Percentiles rank a stretch among this genome's conserved stretches.
phyloP scores from a whole-genome alignment of 306 rosid species.

The Mimosa pudica region DNA sequence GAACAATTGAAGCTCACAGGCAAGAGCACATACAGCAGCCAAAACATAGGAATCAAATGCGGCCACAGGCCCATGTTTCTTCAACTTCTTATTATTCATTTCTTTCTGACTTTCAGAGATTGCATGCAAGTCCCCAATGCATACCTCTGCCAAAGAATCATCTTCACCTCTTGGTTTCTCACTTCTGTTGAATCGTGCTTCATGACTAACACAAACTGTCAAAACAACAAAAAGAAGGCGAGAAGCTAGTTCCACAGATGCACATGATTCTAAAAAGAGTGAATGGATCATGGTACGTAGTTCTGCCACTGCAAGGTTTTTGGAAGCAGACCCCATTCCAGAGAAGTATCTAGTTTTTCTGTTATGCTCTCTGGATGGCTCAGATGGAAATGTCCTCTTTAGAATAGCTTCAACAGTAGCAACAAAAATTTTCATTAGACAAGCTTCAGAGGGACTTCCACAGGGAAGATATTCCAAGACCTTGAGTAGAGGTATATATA shows the following conservation, averaged over 20 bases:
- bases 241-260: slow-evolving; percentile 90
- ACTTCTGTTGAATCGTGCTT: slow-evolving; percentile 78
- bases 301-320: slow-evolving; percentile 96
- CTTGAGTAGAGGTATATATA: slow-evolving; percentile 92
- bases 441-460: slow-evolving; percentile 98
- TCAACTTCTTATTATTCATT: slow-evolving; percentile 54
- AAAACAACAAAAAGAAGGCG: slow-evolving; percentile 91
- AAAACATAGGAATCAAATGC: slow-evolving; percentile 97
- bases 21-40: slow-evolving; percentile 95
- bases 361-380: slow-evolving; percentile 68
- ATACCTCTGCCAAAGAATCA: slow-evolving; percentile 52
- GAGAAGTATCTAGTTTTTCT: slow-evolving; percentile 74
- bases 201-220: slow-evolving; percentile 95
- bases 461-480: slow-evolving; percentile 98
- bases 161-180: slow-evolving; percentile 78
- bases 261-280: slow-evolving; percentile 95
- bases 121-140: slow-evolving; percentile 51
- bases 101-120: slow-evolving; percentile 57
- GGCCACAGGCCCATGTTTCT: slow-evolving; percentile 89
- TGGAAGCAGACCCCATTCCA: slow-evolving; percentile 76
- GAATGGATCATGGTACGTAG: slow-evolving; percentile 98
- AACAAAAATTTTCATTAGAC: slow-evolving; percentile 96
- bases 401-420: slow-evolving; percentile 95
- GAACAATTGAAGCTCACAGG: slow-evolving; percentile 93
- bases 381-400: slow-evolving; percentile 86